These are phyloP conservation scores for Trichophyton equinum DNA, from an alignment of 2,329 filamentous ascomycete species.

Conservation along the genomic window DNA sequence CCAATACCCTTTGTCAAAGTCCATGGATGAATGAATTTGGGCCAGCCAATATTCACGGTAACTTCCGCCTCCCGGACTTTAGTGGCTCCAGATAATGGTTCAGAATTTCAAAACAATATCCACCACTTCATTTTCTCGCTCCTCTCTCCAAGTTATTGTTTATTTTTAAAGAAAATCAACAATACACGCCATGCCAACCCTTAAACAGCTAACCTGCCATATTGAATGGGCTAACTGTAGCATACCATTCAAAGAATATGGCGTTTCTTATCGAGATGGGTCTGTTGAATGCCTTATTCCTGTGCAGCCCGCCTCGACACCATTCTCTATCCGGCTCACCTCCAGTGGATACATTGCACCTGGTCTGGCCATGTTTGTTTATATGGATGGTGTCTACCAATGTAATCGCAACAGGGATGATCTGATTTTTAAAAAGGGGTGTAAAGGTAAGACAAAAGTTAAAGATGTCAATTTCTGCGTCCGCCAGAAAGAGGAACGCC, in stretches of 20 bases:
- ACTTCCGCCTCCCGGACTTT: neutral
- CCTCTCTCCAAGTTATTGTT: neutral
- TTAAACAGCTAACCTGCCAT: conserved; percentile 41
- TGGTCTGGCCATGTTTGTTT: conserved; percentile 44
- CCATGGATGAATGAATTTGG: neutral
- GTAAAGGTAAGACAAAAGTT: conserved; percentile 18
- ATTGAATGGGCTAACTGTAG: conserved; percentile 38
- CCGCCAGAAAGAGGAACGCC: conserved; percentile 42
- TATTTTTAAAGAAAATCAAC: neutral
- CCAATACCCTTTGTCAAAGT: neutral
- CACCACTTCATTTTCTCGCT: neutral
- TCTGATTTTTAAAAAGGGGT: conserved; percentile 16
- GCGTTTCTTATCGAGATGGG: conserved; percentile 39
- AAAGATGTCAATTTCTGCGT: conserved; percentile 38
- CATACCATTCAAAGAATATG: conserved; percentile 37
- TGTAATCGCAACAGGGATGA: conserved; percentile 42
- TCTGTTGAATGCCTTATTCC: conserved; percentile 41
- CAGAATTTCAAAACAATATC: neutral
- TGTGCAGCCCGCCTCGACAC: conserved; percentile 34
- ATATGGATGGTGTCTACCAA: conserved; percentile 46
- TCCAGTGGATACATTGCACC: conserved; percentile 41
- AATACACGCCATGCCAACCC: conserved; percentile 36
- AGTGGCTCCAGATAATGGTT: neutral
- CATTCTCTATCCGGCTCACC: conserved; percentile 39
- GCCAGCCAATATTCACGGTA: neutral